Conservation (phyloP, 2,329 filamentous ascomycete genomes). For the Sporothrix schenckii region DNA sequence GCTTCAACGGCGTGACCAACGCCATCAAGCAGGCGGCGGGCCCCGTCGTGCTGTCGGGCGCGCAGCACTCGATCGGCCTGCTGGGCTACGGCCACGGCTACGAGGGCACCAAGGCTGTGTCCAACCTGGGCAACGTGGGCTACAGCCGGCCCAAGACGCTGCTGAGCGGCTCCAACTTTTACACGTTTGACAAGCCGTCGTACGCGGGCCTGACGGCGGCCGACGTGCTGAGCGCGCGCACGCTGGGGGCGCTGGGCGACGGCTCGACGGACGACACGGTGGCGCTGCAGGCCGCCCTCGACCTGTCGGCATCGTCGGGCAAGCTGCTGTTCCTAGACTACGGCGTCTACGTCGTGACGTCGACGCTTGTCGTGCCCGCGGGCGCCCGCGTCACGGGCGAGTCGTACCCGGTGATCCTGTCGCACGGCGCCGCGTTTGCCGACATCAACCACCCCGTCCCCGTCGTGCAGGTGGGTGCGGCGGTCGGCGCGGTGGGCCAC, state of each 20-base stretch:
- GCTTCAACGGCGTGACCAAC: slow-evolving; percentile 45
- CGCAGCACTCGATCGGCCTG: slow-evolving; percentile 46
- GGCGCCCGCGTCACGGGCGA: slow-evolving; percentile 63
- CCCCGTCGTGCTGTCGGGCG: slow-evolving; percentile 51
- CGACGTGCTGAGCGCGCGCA: slow-evolving; percentile 69
- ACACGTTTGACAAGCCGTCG: slow-evolving; percentile 74
- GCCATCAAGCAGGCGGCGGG: slow-evolving; percentile 52
- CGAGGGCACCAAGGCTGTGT: slow-evolving; percentile 41
- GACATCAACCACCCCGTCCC: slow-evolving; percentile 64
- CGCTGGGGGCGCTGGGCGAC: slow-evolving; percentile 69
- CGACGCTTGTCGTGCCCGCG: slow-evolving; percentile 54
- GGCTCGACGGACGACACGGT: slow-evolving; percentile 73
- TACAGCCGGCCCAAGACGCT: slow-evolving; percentile 58
- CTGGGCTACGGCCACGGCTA: slow-evolving; percentile 44
- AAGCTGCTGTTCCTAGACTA: slow-evolving; percentile 64
- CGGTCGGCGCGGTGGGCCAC: slow-evolving; percentile 60
- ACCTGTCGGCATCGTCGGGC: slow-evolving; percentile 54
- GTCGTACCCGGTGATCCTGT: slow-evolving; percentile 56
- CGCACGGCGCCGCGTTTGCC: slow-evolving; percentile 58
- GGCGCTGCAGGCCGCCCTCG: slow-evolving; percentile 62
- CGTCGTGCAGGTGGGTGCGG: slow-evolving; percentile 66
- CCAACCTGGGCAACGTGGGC: slow-evolving; percentile 48
- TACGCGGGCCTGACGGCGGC: slow-evolving; percentile 63
- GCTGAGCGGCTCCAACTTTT: slow-evolving; percentile 57
- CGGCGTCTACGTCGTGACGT: slow-evolving; percentile 63